A percentile compares a stretch with the other conserved stretches of the same genome.
Evolutionary conservation across 1,139 yeast genomes (phyloP).

Genomic region (Nakaseomyces sp.): DNA sequence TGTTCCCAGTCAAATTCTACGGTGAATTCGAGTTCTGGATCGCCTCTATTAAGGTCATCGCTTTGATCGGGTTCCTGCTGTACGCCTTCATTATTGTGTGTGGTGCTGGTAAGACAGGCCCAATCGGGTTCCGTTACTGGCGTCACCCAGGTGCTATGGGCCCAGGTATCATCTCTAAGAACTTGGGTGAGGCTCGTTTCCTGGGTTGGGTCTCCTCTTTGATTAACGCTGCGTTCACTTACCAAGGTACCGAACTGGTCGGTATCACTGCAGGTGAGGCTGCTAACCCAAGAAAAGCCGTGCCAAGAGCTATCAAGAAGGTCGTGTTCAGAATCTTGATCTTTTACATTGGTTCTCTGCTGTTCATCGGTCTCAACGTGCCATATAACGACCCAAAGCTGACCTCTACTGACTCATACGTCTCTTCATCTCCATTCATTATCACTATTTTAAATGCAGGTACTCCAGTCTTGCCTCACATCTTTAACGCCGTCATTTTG

Average conservation of each 20-base stretch:
- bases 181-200: slow-evolving; percentile 59
- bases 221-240: slow-evolving; percentile 66
- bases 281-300: slow-evolving; percentile 68
- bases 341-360: slow-evolving; percentile 69
- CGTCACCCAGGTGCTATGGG: slow-evolving; percentile 87
- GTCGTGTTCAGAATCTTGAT: slow-evolving; percentile 73
- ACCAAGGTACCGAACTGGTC: slow-evolving; percentile 78
- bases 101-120: slow-evolving; percentile 65
- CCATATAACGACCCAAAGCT: slow-evolving; percentile 66
- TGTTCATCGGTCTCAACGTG: slow-evolving; percentile 75
- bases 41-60: slow-evolving; percentile 60
- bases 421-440: slow-evolving; percentile 69
- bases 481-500: slow-evolving; percentile 67
- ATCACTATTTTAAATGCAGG: slow-evolving; percentile 61
- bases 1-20: slow-evolving; percentile 55
- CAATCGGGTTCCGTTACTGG: slow-evolving; percentile 85
- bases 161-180: slow-evolving; percentile 42
- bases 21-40: slow-evolving; percentile 70
- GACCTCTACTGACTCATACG: slow-evolving; percentile 36
- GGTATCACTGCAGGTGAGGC: slow-evolving; percentile 90
- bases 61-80: slow-evolving; percentile 63
- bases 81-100: slow-evolving; percentile 67
- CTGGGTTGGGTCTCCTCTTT: slow-evolving; percentile 62
- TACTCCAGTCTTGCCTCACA: slow-evolving; percentile 57
- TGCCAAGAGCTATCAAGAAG: slow-evolving; percentile 77